phyloP scores from a whole-genome alignment of 306 rosid species.

The Abrus pulchellus region DNA sequence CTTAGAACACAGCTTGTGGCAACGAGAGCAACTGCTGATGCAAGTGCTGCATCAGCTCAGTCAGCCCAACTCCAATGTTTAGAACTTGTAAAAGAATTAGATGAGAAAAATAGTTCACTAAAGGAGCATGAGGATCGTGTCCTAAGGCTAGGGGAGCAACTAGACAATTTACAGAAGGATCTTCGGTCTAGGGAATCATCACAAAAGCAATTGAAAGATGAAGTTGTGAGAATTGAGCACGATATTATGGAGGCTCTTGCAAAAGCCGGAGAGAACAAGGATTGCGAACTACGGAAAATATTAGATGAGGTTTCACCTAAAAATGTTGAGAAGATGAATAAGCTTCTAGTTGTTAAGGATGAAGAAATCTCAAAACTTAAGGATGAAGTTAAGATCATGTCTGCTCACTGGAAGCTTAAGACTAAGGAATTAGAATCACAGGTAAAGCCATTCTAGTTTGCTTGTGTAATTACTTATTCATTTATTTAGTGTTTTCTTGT shows the following conservation, averaged over 20 bases:
- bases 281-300: constrained; percentile 76
- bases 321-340: constrained; percentile 83
- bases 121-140: constrained; percentile 85
- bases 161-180: constrained; percentile 84
- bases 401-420: constrained; percentile 89
- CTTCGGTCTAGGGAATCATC: constrained; percentile 88
- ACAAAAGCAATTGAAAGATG: constrained; percentile 90
- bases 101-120: constrained; percentile 73
- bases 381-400: constrained; percentile 86
- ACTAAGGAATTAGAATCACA: constrained; percentile 96
- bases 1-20: constrained; percentile 72
- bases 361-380: constrained; percentile 76
- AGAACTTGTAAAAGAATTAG: constrained; percentile 78
- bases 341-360: constrained; percentile 75
- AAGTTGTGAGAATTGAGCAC: constrained; percentile 79
- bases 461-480: constrained; percentile 14
- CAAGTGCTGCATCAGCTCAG: constrained; percentile 88
- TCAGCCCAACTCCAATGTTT: constrained; percentile 78
- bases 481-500: not conserved
- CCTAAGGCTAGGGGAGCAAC: constrained; percentile 77
- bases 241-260: constrained; percentile 86
- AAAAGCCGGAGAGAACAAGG: constrained; percentile 72
- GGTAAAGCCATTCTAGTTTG: constrained; percentile 57
- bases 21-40: constrained; percentile 82
- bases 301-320: constrained; percentile 87